phyloP scores from a whole-genome alignment of 805 yeast genomes.

The Ogataea kodamae region DNA sequence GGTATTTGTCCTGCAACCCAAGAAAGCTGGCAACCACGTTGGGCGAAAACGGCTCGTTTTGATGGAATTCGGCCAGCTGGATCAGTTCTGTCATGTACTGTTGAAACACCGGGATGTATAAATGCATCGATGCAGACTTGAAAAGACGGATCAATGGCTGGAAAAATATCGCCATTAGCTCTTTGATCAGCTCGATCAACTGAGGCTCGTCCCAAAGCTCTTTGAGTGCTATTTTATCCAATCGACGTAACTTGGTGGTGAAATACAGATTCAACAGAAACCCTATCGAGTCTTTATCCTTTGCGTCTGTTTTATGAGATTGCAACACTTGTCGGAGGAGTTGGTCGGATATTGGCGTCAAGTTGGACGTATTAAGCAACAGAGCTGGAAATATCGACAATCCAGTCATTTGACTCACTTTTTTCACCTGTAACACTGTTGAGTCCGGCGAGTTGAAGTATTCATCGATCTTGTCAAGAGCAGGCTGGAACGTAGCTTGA shows the following conservation, averaged over 20 bases:
- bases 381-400: conserved; percentile 26
- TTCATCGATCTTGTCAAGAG: conserved; percentile 28
- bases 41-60: conserved; percentile 44
- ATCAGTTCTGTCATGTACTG: conserved; percentile 67
- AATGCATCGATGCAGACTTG: conserved; percentile 60
- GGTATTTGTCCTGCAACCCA: conserved; percentile 65
- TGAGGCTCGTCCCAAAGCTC: conserved; percentile 85
- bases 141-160: conserved; percentile 70
- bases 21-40: conserved; percentile 68
- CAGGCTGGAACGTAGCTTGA: conserved; percentile 11
- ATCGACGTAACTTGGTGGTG: conserved; percentile 59
- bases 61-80: conserved; percentile 47
- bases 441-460: conserved; percentile 29
- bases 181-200: conserved; percentile 69
- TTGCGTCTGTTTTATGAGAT: conserved; percentile 15
- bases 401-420: conserved; percentile 26
- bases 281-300: conserved; percentile 39
- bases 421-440: conserved; percentile 29
- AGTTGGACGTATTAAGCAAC: conserved; percentile 25
- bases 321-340: conserved; percentile 18
- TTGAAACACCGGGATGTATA: conserved; percentile 61
- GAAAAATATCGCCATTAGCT: conserved; percentile 66
- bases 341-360: conserved; percentile 14
- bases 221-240: conserved; percentile 72
- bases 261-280: conserved; percentile 58